phyloP scores from a whole-genome alignment of 495 filamentous ascomycete genomes.

The Talaromyces wortmannii region DNA sequence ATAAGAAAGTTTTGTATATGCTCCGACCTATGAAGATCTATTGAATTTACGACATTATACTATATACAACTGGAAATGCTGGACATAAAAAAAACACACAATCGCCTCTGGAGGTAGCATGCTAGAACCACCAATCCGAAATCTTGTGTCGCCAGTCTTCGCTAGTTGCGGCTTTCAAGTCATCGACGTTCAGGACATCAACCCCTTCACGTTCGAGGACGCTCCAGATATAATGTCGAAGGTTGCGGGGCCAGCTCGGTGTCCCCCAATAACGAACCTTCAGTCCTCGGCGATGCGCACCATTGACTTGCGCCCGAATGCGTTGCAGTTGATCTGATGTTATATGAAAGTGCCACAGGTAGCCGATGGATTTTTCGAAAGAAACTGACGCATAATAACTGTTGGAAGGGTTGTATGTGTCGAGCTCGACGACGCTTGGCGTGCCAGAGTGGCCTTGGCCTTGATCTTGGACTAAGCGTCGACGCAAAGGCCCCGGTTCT shows the following conservation, averaged over 20 bases:
- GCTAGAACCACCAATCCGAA: constrained; percentile 32
- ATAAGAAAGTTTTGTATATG: neutral
- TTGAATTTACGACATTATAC: neutral
- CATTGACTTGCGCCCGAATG: constrained; percentile 59
- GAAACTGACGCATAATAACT: constrained; percentile 42
- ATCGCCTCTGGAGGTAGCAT: neutral
- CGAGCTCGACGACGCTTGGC: constrained; percentile 30
- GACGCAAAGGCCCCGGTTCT: constrained; percentile 10
- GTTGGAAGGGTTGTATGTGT: constrained; percentile 36
- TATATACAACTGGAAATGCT: neutral
- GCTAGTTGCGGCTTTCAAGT: constrained; percentile 50
- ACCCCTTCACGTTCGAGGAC: constrained; percentile 65
- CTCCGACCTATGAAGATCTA: neutral
- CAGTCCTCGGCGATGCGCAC: constrained; percentile 62
- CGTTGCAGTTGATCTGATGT: constrained; percentile 46
- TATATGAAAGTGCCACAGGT: constrained; percentile 31
- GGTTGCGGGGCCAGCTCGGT: constrained; percentile 66
- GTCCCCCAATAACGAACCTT: constrained; percentile 75
- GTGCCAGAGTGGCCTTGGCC: constrained; percentile 31
- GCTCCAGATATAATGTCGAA: constrained; percentile 70
- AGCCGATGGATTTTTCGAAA: constrained; percentile 34
- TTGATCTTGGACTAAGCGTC: constrained; percentile 9
- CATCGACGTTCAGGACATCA: constrained; percentile 72
- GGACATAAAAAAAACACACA: neutral
- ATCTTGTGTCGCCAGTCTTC: constrained; percentile 34